A percentile compares a stretch with the other conserved stretches of the same genome.
These are phyloP conservation scores for Geranium incanum DNA, from an alignment of 441 rosid genomes.

Conservation along the genomic window DNA sequence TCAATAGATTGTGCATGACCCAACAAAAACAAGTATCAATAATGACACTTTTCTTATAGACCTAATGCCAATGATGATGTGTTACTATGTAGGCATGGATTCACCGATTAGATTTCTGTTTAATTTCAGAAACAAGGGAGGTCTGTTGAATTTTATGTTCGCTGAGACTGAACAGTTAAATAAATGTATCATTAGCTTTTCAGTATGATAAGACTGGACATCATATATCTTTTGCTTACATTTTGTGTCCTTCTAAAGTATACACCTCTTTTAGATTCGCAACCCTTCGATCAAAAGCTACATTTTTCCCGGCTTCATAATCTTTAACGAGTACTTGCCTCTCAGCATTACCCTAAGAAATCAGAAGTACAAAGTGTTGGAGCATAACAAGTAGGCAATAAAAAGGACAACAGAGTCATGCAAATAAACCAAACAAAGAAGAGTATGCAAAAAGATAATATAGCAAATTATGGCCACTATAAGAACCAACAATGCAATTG, in stretches of 20 bases:
- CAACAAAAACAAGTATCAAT: slow-evolving; percentile 6
- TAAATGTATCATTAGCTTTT: neutral
- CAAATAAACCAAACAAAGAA: slow-evolving; percentile 13
- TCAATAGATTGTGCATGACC: slow-evolving; percentile 3
- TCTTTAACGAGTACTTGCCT: slow-evolving; percentile 91
- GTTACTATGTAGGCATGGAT: neutral
- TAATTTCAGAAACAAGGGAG: slow-evolving; percentile 9
- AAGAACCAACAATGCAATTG: slow-evolving; percentile 7
- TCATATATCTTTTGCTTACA: slow-evolving; percentile 40
- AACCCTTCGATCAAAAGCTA: slow-evolving; percentile 80
- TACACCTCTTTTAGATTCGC: slow-evolving; percentile 74
- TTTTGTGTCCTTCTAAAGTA: slow-evolving; percentile 80
- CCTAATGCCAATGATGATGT: neutral
- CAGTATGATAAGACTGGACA: neutral
- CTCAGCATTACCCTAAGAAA: slow-evolving; percentile 64
- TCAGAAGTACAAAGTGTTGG: slow-evolving; percentile 16
- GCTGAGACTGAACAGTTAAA: neutral
- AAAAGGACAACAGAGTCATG: slow-evolving; percentile 1
- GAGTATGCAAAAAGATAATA: slow-evolving; percentile 2
- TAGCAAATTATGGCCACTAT: slow-evolving; percentile 8
- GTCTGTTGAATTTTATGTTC: neutral
- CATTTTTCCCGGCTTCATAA: slow-evolving; percentile 68
- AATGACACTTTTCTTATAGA: neutral
- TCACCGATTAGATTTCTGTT: neutral
- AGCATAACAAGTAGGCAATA: slow-evolving; percentile 5